These are phyloP conservation scores for Picea glauca DNA, from an alignment of 75 land plant species.

Conservation along the genomic window DNA sequence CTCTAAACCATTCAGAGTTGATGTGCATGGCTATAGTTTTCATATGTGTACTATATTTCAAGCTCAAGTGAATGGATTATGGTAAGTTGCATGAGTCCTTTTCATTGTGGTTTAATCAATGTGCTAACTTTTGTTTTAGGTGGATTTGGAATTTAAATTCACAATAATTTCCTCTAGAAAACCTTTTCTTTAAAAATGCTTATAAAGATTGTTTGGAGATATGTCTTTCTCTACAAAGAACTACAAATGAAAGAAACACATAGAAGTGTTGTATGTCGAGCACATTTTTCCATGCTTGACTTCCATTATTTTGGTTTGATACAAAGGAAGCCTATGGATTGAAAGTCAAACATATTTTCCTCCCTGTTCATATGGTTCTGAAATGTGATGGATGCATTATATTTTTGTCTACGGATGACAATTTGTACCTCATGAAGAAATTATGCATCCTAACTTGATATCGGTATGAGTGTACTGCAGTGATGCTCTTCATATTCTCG, in stretches of 20 bases:
- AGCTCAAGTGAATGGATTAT: constrained; percentile 87
- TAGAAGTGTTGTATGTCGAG: neutral
- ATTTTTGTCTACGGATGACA: neutral
- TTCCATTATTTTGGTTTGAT: neutral
- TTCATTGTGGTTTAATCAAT: neutral
- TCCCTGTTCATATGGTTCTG: neutral
- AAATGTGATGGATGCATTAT: neutral
- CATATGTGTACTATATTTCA: constrained; percentile 79
- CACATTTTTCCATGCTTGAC: neutral
- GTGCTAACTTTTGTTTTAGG: neutral
- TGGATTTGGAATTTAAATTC: neutral
- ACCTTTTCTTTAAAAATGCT: neutral
- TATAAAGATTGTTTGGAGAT: neutral
- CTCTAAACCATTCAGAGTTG: constrained; percentile 70
- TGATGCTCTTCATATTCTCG: neutral
- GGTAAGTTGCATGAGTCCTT: constrained; percentile 31
- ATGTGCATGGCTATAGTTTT: constrained; percentile 77
- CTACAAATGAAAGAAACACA: neutral
- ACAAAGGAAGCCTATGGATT: neutral
- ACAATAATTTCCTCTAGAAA: too few relatives aligned
- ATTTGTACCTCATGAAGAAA: neutral
- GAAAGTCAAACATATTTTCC: neutral
- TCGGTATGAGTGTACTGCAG: neutral
- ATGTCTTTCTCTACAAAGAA: neutral
- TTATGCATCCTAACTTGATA: neutral